Evolutionary conservation across 768 basidiomycete species (phyloP).

Genomic region (Myochromella boudieri): DNA sequence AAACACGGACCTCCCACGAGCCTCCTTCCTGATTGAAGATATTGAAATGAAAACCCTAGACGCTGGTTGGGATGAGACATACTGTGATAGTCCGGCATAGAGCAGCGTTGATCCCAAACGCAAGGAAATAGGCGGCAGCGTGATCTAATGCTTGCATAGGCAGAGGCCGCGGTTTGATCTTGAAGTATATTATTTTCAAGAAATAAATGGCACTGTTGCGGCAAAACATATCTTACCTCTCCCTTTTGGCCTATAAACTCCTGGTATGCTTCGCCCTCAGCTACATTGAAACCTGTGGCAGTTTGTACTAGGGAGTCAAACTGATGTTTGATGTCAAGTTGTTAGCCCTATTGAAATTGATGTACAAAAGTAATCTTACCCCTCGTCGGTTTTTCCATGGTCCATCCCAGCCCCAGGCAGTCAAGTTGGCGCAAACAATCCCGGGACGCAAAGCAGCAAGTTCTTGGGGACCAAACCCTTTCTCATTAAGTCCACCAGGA

Average conservation of each 20-base stretch:
- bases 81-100: constrained; percentile 53
- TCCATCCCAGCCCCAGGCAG: constrained; percentile 59
- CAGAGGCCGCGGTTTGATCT: constrained; percentile 18
- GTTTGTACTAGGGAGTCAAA: constrained; percentile 69
- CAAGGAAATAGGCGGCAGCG: constrained; percentile 56
- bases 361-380: constrained; percentile 27
- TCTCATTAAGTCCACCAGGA: constrained; percentile 45
- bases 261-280: constrained; percentile 51
- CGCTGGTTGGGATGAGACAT: constrained; percentile 11
- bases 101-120: constrained; percentile 58
- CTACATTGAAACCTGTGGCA: constrained; percentile 57
- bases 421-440: constrained; percentile 53
- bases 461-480: constrained; percentile 47
- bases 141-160: constrained; percentile 64
- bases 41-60: not conserved
- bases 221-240: not conserved
- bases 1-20: constrained; percentile 60
- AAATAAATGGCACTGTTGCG: not conserved
- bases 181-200: not conserved
- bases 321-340: constrained; percentile 34
- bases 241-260: constrained; percentile 20
- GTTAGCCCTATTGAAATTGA: not conserved
- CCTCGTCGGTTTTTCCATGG: constrained; percentile 55
- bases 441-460: constrained; percentile 40
- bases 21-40: constrained; percentile 48